Evolutionary conservation across 805 yeast species (phyloP), one percentile per base, ranked within the genome.

Genomic region (Starmerella ratchasimensis): DNA sequence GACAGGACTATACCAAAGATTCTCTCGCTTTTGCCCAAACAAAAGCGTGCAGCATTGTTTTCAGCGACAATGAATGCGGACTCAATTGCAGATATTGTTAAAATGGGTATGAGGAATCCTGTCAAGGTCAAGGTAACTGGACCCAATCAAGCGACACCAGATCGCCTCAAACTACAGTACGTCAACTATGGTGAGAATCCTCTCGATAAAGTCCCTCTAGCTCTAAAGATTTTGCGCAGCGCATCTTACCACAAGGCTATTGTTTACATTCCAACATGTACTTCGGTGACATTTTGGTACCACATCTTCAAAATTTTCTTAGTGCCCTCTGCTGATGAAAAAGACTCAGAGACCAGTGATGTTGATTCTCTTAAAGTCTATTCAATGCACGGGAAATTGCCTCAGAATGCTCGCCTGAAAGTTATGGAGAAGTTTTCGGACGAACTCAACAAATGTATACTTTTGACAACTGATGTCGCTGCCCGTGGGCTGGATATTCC

Each of bases 401-500:
- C 74, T n/a, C 76, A 93, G 0, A 72, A 71, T 33, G 72, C 94
- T 13, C 68, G 99, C 47, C 59, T 78, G 36, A 80, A 72, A 53
- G 80, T 94, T 0, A 60, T 88, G 31, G 64, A 65, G 9, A 61
- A 57, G 24, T 90, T 88, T 53, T 55, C 74, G 0, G 66, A 67
- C 1, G 43, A 51, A 4, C 51, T 54, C 6, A 58, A 59, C 3
- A 76, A 73, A 45, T 64, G 76, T 8, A 71, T 88, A 0, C 59
- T 90, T 18, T 62, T 90, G 59, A 84, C 98, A 2, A 90, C 98
- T 0, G 98, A 90, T 64, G 95, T 90, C n/a, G 96, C 98, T 0
- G 95, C 97, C 0, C 69, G 98, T 54, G 98, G 98, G 30, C 71
- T 90, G 17, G 98, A 90, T 62, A 77, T 90, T 21, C 93, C 94